Conservation (phyloP, 495 filamentous ascomycete species). For the Platismatia glauca region DNA sequence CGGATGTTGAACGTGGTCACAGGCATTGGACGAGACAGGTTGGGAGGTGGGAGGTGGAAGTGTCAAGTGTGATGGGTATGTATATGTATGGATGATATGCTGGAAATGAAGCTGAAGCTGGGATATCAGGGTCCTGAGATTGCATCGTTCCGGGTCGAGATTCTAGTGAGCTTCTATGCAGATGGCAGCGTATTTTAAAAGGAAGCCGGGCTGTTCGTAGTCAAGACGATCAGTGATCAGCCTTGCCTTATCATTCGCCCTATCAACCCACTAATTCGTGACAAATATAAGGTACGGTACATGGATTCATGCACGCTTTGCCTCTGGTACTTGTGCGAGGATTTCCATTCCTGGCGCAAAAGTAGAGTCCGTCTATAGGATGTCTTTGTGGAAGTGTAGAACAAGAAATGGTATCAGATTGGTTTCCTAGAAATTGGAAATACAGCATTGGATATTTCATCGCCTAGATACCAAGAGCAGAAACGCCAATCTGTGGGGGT, state of each 20-base stretch:
- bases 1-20: not conserved
- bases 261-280: conserved; percentile 1
- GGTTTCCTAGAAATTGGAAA: too few species aligned
- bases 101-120: not conserved
- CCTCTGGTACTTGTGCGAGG: too few species aligned
- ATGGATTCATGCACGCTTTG: not conserved
- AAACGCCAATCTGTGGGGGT: conserved; percentile 7
- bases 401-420: too few species aligned
- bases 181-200: too few species aligned
- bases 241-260: conserved; percentile 17
- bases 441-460: not conserved
- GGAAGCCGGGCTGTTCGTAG: too few species aligned
- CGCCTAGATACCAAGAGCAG: not conserved
- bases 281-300: not conserved
- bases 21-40: not conserved
- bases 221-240: too few species aligned
- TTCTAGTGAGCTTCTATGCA: conserved; percentile 12
- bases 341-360: too few species aligned
- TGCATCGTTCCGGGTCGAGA: not conserved
- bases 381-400: too few species aligned
- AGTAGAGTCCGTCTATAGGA: too few species aligned
- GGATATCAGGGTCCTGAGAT: not conserved
- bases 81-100: not conserved
- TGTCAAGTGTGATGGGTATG: too few species aligned
- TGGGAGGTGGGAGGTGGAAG: too few species aligned